phyloP scores from a whole-genome alignment of 495 filamentous ascomycete genomes.

The Penicillium lagena region DNA sequence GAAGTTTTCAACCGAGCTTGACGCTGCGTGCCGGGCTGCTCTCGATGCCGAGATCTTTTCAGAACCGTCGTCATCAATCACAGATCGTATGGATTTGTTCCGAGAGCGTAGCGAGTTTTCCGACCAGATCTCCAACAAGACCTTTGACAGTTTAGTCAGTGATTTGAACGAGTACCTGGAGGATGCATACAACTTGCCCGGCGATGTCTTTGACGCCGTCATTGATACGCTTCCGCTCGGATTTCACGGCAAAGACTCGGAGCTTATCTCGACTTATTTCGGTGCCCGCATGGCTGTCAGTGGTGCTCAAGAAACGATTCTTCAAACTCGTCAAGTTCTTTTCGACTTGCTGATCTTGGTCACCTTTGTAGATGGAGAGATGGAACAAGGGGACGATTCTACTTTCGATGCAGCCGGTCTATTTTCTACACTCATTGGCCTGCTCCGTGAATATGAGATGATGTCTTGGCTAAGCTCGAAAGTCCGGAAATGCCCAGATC shows the following conservation, averaged over 20 bases:
- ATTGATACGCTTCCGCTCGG: constrained; percentile 34
- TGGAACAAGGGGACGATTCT: constrained; percentile 59
- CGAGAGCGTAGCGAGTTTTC: constrained; percentile 66
- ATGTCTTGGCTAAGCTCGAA: constrained; percentile 73
- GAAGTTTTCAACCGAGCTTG: constrained; percentile 54
- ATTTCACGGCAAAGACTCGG: constrained; percentile 38
- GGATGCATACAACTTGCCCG: constrained; percentile 39
- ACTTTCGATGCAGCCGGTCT: constrained; percentile 61
- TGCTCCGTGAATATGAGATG: constrained; percentile 68
- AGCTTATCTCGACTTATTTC: constrained; percentile 53
- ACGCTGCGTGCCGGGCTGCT: constrained; percentile 51
- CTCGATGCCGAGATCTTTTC: constrained; percentile 64
- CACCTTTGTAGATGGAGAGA: constrained; percentile 73
- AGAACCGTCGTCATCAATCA: constrained; percentile 56
- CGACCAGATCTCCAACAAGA: constrained; percentile 68
- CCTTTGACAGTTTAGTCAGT: constrained; percentile 40
- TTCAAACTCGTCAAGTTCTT: constrained; percentile 58
- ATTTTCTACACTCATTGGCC: constrained; percentile 58
- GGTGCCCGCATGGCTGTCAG: constrained; percentile 67
- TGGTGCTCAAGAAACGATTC: constrained; percentile 70
- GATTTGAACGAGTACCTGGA: constrained; percentile 31
- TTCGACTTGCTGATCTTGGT: constrained; percentile 78
- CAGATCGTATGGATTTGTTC: constrained; percentile 63
- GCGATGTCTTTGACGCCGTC: constrained; percentile 43
- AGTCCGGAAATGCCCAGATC: constrained; percentile 25